Percentiles rank a stretch among this genome's conserved stretches.
Evolutionary conservation across 768 basidiomycete genomes (phyloP).

Genomic region (Glaciozyma antarctica): DNA sequence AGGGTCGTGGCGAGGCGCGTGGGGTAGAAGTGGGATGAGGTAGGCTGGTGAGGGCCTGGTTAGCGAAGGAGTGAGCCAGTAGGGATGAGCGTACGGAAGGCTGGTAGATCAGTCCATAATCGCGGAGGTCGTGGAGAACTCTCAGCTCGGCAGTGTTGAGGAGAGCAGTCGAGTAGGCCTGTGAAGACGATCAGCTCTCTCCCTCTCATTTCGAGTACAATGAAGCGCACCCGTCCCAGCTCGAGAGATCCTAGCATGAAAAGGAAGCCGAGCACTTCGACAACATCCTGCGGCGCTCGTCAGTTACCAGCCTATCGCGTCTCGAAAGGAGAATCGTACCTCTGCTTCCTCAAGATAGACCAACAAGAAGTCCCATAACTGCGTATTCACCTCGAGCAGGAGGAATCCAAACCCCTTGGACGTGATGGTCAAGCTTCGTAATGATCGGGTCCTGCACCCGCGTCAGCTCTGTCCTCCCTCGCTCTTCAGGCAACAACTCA

Average conservation of each 20-base stretch:
- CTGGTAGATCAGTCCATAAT: constrained; percentile 90
- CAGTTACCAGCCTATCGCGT: not conserved
- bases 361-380: constrained; percentile 87
- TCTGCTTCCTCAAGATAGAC: constrained; percentile 81
- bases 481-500: constrained; percentile 41
- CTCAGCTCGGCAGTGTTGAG: constrained; percentile 67
- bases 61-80: too few relatives aligned
- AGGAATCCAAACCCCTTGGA: constrained; percentile 94
- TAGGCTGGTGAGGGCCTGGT: constrained; percentile 50
- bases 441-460: constrained; percentile 10
- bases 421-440: constrained; percentile 51
- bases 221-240: constrained; percentile 61
- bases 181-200: constrained; percentile 17
- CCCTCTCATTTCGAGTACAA: constrained; percentile 5
- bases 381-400: constrained; percentile 83
- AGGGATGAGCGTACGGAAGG: constrained; percentile 46
- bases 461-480: not conserved
- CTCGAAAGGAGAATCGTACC: constrained; percentile 43
- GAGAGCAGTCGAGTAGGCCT: constrained; percentile 84
- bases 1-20: constrained; percentile 89
- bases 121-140: constrained; percentile 85
- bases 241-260: constrained; percentile 98
- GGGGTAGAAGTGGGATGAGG: constrained; percentile 76
- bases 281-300: constrained; percentile 55
- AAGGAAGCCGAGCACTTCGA: constrained; percentile 84